Evolutionary conservation across 2,329 filamentous ascomycete species (phyloP).

Genomic region (Aspergillus chevalieri): DNA sequence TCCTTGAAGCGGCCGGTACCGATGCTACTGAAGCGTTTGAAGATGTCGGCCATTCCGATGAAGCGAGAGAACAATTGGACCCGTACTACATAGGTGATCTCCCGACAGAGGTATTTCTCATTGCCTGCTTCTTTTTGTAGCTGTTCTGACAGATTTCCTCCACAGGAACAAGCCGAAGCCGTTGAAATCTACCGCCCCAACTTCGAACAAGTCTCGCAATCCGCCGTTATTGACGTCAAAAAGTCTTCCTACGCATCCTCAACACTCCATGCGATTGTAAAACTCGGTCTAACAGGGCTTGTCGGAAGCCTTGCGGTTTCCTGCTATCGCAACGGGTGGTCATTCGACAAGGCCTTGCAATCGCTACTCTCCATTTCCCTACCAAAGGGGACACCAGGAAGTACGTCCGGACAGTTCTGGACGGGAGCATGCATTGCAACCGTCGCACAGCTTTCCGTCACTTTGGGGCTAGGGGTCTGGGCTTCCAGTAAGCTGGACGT

Average conservation of each 20-base stretch:
- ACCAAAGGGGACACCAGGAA: not conserved
- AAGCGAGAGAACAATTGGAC: slow-evolving; percentile 36
- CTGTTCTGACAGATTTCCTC: not conserved
- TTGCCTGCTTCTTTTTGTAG: not conserved
- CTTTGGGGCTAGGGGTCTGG: slow-evolving; percentile 12
- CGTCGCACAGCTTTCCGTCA: slow-evolving; percentile 14
- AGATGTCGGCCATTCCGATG: slow-evolving; percentile 39
- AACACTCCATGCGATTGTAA: slow-evolving; percentile 1
- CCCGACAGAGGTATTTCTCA: slow-evolving; percentile 8
- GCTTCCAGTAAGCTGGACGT: slow-evolving; percentile 15
- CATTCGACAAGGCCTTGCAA: not conserved
- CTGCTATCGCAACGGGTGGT: not conserved
- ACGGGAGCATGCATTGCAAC: slow-evolving; percentile 15
- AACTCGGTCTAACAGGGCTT: slow-evolving; percentile 5
- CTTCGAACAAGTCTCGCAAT: slow-evolving; percentile 16
- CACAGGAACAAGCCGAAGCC: slow-evolving; percentile 12
- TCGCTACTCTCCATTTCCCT: not conserved
- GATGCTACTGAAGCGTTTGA: slow-evolving; percentile 39
- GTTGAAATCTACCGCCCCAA: slow-evolving; percentile 15
- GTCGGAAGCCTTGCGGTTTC: slow-evolving; percentile 3
- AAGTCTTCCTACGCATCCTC: not conserved
- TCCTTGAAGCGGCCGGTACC: slow-evolving; percentile 35
- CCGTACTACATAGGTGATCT: slow-evolving; percentile 28
- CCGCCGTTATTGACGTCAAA: slow-evolving; percentile 11
- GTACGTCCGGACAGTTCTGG: slow-evolving; percentile 9